Conservation (phyloP, 352 stramenopile genomes). For the Pythium inflatum region DNA sequence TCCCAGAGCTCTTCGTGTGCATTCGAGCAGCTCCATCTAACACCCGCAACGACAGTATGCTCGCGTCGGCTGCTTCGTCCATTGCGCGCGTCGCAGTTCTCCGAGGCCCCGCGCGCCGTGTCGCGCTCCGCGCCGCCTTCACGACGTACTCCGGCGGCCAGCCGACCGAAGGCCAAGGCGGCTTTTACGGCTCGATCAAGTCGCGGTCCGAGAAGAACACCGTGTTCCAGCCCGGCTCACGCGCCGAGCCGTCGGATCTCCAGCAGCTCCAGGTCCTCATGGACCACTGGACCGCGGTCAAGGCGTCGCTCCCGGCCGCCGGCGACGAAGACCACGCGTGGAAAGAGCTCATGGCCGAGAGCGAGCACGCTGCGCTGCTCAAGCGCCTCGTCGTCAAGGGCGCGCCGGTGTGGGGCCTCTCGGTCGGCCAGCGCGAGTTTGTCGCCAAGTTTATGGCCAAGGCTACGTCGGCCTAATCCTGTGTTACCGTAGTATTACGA, state of each 20-base stretch:
- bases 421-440: slow-evolving; percentile 73
- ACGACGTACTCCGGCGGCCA: slow-evolving; percentile 91
- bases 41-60: slow-evolving; percentile 9
- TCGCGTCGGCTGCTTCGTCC: slow-evolving; percentile 11
- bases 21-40: not conserved
- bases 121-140: slow-evolving; percentile 31
- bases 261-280: slow-evolving; percentile 65
- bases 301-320: slow-evolving; percentile 31
- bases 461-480: slow-evolving; percentile 15
- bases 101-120: not conserved
- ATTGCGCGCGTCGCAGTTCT: slow-evolving; percentile 9
- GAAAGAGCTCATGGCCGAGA: slow-evolving; percentile 45
- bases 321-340: slow-evolving; percentile 35
- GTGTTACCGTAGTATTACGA: too few relatives aligned
- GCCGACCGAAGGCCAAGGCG: slow-evolving; percentile 86
- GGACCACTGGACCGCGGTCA: slow-evolving; percentile 52
- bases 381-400: slow-evolving; percentile 72
- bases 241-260: slow-evolving; percentile 67
- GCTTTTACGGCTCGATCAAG: slow-evolving; percentile 90
- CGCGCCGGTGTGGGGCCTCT: slow-evolving; percentile 76
- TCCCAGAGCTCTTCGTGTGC: not conserved
- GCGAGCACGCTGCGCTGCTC: slow-evolving; percentile 51
- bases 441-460: slow-evolving; percentile 52
- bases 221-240: slow-evolving; percentile 66
- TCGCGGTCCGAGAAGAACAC: slow-evolving; percentile 69